Evolutionary conservation across 306 rosid species (phyloP), one percentile per base, ranked within the genome.

Genomic region (Malus sieversii): DNA sequence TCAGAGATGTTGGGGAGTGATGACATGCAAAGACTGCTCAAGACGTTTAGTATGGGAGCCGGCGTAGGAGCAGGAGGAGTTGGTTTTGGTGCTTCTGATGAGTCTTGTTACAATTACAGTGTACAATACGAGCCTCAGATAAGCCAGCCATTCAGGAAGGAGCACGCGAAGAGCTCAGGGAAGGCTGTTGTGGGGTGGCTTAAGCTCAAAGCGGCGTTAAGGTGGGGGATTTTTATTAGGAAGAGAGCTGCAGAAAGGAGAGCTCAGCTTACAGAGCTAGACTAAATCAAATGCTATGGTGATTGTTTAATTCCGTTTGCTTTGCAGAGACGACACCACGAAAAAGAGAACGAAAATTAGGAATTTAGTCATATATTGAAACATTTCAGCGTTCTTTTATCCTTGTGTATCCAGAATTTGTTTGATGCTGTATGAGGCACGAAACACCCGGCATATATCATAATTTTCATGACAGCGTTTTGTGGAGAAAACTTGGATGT

Each of bases 161-260:
- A 90, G 77, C 81, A 55, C 14, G 82, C 82, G 1, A 86, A 73
- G 80, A 63, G 87, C 68, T 89, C 95, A 1, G 98, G 98, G 16
- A 90, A 87, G 35, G 98, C 96, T 33, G 92, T 87, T 44, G 88
- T 93, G 11, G 98, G 98, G 64, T 93, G 98, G 98, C 92, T 94
- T 70, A 90, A 92, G 86, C 93, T 93, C 63, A 93, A 87, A 85
- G 98, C 96, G 5, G 98, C 96, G 33, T 85, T 93, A 67, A 89
- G 98, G 69, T 93, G 98, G 98, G 98, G 98, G 18, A 90, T 93
- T 44, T 90, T 93, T 64, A 79, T 90, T 42, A 89, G 93, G 75
- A 90, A 87, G 81, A 90, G 40, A 81, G 93, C 92, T 72, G 94
- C 96, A 66, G 87, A 86, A 82, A 89, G 95, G 74, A 85, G 98